Evolutionary conservation across 805 yeast species (phyloP).

Genomic region (Cyberlindnera xylosilytica): DNA sequence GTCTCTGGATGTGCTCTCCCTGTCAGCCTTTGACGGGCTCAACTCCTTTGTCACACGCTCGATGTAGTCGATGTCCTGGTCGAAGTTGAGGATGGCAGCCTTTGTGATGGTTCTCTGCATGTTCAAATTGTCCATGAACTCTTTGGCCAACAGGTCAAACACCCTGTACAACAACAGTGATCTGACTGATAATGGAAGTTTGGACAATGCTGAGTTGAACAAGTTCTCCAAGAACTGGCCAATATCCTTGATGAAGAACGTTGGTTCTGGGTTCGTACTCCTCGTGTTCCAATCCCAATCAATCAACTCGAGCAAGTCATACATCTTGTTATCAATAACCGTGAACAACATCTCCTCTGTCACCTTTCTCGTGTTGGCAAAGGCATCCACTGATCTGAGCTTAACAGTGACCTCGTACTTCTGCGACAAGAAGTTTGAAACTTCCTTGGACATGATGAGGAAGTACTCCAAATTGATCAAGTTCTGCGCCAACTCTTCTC

Average conservation of each 20-base stretch:
- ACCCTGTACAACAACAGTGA: slow-evolving; percentile 81
- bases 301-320: slow-evolving; percentile 76
- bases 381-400: slow-evolving; percentile 51
- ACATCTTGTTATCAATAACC: slow-evolving; percentile 76
- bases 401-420: slow-evolving; percentile 39
- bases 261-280: slow-evolving; percentile 54
- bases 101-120: slow-evolving; percentile 47
- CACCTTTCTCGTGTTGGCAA: slow-evolving; percentile 56
- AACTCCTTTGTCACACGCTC: slow-evolving; percentile 45
- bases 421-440: slow-evolving; percentile 37
- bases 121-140: slow-evolving; percentile 59
- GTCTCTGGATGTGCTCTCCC: slow-evolving; percentile 29
- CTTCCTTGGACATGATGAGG: slow-evolving; percentile 66
- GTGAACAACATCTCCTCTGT: slow-evolving; percentile 82
- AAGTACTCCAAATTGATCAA: slow-evolving; percentile 86
- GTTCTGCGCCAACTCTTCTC: slow-evolving; percentile 89
- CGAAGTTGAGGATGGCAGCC: slow-evolving; percentile 73
- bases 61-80: slow-evolving; percentile 72
- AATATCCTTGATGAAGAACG: slow-evolving; percentile 74
- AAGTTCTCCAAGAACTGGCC: slow-evolving; percentile 81
- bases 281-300: slow-evolving; percentile 81
- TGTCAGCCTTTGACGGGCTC: slow-evolving; percentile 27
- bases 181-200: slow-evolving; percentile 73
- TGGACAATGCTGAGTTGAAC: slow-evolving; percentile 80
- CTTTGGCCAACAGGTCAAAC: slow-evolving; percentile 77